Evolutionary conservation across 768 basidiomycete species (phyloP).

Genomic region (Lactifluus volemus): DNA sequence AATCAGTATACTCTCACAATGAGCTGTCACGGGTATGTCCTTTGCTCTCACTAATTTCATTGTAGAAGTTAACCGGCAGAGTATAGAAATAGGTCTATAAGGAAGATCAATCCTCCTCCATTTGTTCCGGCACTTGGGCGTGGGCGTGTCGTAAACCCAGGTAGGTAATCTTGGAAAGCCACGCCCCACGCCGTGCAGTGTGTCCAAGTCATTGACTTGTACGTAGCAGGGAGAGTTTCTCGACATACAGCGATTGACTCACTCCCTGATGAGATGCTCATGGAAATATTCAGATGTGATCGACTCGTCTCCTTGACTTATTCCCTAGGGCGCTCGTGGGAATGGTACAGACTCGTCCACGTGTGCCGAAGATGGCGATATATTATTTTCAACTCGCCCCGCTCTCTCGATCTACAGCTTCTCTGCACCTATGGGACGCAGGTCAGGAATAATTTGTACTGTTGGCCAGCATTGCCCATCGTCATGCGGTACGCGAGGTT

Average conservation of each 20-base stretch:
- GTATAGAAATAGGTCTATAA: no score
- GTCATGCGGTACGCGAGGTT: not conserved
- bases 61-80: not conserved
- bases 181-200: not conserved
- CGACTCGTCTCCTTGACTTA: not conserved
- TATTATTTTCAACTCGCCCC: not conserved
- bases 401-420: not conserved
- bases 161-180: not conserved
- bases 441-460: not conserved
- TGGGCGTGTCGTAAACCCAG: no score
- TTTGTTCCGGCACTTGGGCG: no score
- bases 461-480: conserved; percentile 2
- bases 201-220: not conserved
- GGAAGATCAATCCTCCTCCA: no score
- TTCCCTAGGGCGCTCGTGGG: not conserved
- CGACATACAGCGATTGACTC: not conserved
- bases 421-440: conserved; percentile 4
- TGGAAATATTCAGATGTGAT: not conserved
- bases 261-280: not conserved
- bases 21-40: not conserved
- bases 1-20: no score
- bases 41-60: not conserved
- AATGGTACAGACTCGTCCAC: conserved; percentile 2
- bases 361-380: not conserved
- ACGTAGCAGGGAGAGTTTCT: not conserved